Percentiles rank a stretch among this genome's conserved stretches.
phyloP scores from a whole-genome alignment of 2,329 filamentous ascomycete genomes.

The Fusarium lyarnte region DNA sequence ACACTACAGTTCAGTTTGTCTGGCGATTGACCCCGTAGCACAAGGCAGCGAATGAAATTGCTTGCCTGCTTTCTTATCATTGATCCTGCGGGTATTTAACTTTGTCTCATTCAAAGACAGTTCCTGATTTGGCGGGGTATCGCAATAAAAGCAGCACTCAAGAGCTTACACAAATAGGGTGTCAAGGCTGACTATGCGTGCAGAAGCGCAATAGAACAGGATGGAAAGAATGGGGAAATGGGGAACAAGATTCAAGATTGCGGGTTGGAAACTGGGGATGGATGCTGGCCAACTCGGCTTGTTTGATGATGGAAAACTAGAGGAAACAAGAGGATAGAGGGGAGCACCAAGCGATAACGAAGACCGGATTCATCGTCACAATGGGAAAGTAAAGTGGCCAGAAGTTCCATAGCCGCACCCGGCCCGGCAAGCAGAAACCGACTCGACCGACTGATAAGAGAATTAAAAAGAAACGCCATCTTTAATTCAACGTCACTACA shows the following conservation, averaged over 20 bases:
- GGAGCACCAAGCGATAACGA: constrained; percentile 33
- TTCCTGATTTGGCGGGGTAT: constrained; percentile 25
- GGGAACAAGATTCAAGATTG: constrained; percentile 26
- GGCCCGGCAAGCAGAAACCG: constrained; percentile 18
- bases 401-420: constrained; percentile 13
- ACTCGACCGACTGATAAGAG: constrained; percentile 42
- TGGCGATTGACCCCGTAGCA: constrained; percentile 23
- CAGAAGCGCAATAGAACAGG: constrained; percentile 22
- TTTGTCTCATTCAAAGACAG: neutral
- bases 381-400: constrained; percentile 35
- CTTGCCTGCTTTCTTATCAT: constrained; percentile 35
- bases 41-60: constrained; percentile 31
- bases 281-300: constrained; percentile 3
- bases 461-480: constrained; percentile 30
- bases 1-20: constrained; percentile 6
- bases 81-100: constrained; percentile 2
- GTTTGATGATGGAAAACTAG: neutral
- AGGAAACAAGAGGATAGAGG: constrained; percentile 19
- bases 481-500: constrained; percentile 22
- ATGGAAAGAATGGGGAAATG: constrained; percentile 37
- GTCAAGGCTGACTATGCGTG: constrained; percentile 2
- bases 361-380: constrained; percentile 30
- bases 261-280: constrained; percentile 34
- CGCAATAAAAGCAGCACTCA: neutral
- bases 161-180: neutral